Evolutionary conservation across 352 stramenopile genomes (phyloP).

Genomic region (Globisporangium uncinulatum): DNA sequence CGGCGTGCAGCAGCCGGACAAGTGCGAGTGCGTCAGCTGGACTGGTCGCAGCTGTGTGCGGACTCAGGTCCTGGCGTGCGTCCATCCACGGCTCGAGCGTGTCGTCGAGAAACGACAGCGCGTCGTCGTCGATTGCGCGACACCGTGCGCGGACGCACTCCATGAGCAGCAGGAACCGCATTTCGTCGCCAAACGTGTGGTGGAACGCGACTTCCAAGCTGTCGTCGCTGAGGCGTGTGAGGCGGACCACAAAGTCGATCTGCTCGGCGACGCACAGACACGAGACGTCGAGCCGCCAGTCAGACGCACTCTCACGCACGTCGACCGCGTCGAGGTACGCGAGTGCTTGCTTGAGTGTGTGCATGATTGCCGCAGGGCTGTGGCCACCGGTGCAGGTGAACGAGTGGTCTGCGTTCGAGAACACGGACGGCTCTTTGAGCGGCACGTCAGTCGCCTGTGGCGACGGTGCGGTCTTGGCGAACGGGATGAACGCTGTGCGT

Average conservation of each 20-base stretch:
- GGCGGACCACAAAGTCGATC: slow-evolving; percentile 46
- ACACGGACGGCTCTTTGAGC: slow-evolving; percentile 6
- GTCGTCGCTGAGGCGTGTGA: slow-evolving; percentile 31
- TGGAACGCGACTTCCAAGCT: slow-evolving; percentile 59
- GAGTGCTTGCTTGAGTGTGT: slow-evolving; percentile 27
- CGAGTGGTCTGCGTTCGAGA: slow-evolving; percentile 1
- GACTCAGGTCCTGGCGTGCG: slow-evolving; percentile 34
- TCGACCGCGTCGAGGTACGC: slow-evolving; percentile 26
- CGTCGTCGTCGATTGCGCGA: slow-evolving; percentile 45
- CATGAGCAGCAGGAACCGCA: slow-evolving; percentile 42
- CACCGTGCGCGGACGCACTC: slow-evolving; percentile 54
- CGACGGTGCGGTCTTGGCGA: neutral
- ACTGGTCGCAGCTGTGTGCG: slow-evolving; percentile 40
- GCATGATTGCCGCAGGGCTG: slow-evolving; percentile 38
- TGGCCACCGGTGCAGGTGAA: slow-evolving; percentile 25
- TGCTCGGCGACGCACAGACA: slow-evolving; percentile 66
- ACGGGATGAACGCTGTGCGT: neutral
- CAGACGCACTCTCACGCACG: slow-evolving; percentile 3
- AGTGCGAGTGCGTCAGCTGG: slow-evolving; percentile 39
- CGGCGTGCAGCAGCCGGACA: slow-evolving; percentile 56
- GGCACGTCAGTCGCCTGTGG: slow-evolving; percentile 1
- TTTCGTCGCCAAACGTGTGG: slow-evolving; percentile 38
- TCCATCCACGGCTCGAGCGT: slow-evolving; percentile 60
- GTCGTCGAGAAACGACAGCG: slow-evolving; percentile 34
- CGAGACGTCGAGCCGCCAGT: slow-evolving; percentile 40